Percentiles rank a stretch among this genome's conserved stretches.
Conservation (phyloP, 495 filamentous ascomycete genomes). For the Daldinia concentrica region DNA sequence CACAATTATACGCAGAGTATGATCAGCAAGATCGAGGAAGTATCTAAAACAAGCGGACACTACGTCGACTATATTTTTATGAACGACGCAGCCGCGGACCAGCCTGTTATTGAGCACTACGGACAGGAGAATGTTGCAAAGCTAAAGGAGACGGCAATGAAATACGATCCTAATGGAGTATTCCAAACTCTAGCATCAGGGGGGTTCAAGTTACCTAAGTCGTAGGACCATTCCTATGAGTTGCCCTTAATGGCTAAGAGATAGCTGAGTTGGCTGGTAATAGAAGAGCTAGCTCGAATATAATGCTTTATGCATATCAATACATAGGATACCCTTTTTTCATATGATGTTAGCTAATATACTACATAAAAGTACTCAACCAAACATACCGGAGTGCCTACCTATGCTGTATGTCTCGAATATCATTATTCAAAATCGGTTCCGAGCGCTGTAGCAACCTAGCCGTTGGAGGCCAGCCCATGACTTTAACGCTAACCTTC, state of each 20-base stretch:
- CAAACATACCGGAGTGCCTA: too few species aligned
- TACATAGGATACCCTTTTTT: not conserved
- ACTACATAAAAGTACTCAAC: too few species aligned
- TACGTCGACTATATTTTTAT: slow-evolving; percentile 42
- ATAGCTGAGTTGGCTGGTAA: not conserved
- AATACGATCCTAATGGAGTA: slow-evolving; percentile 47
- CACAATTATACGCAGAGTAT: slow-evolving; percentile 32
- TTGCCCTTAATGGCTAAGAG: too few species aligned
- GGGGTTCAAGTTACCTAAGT: slow-evolving; percentile 47
- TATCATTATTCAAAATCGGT: not conserved
- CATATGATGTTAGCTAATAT: not conserved
- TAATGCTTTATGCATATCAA: not conserved
- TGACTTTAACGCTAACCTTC: not conserved
- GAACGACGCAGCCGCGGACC: slow-evolving; percentile 41
- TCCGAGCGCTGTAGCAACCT: not conserved
- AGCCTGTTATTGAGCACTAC: slow-evolving; percentile 42
- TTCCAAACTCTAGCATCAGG: slow-evolving; percentile 46
- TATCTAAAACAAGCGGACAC: slow-evolving; percentile 30
- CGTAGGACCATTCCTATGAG: not conserved
- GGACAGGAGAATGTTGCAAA: slow-evolving; percentile 41
- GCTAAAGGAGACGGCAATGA: slow-evolving; percentile 38
- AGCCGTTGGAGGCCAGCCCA: not conserved
- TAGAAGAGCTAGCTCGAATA: slow-evolving; percentile 16
- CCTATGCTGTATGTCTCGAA: not conserved
- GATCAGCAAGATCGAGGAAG: slow-evolving; percentile 36